Conservation (phyloP, 495 filamentous ascomycete species). For the Ascodesmis nigricans region DNA sequence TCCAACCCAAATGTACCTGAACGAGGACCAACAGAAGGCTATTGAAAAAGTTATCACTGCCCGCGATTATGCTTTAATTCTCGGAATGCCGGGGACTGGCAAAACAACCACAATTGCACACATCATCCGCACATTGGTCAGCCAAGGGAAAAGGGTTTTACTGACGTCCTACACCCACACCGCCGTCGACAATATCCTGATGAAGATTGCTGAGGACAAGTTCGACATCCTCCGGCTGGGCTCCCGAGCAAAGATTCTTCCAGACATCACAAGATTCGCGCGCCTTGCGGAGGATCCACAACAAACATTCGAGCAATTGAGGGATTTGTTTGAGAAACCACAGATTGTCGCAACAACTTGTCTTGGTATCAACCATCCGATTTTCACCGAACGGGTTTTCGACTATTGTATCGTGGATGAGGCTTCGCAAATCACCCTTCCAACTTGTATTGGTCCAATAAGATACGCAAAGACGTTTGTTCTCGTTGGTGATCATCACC, state of each 20-base stretch:
- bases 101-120: constrained; percentile 96
- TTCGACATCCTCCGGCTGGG: constrained; percentile 71
- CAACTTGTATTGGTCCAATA: constrained; percentile 81
- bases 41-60: constrained; percentile 85
- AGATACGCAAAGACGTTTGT: constrained; percentile 85
- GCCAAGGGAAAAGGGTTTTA: constrained; percentile 76
- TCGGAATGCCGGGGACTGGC: constrained; percentile 94
- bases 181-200: constrained; percentile 88
- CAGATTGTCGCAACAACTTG: constrained; percentile 89
- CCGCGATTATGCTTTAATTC: constrained; percentile 76
- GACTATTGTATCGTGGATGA: constrained; percentile 98
- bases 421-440: constrained; percentile 89
- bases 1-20: constrained; percentile 38
- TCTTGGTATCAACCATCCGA: constrained; percentile 63
- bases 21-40: constrained; percentile 65
- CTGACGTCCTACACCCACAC: constrained; percentile 92
- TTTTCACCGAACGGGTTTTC: constrained; percentile 76
- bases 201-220: constrained; percentile 63
- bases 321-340: constrained; percentile 54
- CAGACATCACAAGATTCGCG: constrained; percentile 64
- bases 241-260: constrained; percentile 58
- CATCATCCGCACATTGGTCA: constrained; percentile 77
- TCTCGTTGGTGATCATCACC: constrained; percentile 87
- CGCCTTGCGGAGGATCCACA: constrained; percentile 49
- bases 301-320: constrained; percentile 59